phyloP scores from a whole-genome alignment of 2,329 filamentous ascomycete species.

The Dactylellina haptotyla region DNA sequence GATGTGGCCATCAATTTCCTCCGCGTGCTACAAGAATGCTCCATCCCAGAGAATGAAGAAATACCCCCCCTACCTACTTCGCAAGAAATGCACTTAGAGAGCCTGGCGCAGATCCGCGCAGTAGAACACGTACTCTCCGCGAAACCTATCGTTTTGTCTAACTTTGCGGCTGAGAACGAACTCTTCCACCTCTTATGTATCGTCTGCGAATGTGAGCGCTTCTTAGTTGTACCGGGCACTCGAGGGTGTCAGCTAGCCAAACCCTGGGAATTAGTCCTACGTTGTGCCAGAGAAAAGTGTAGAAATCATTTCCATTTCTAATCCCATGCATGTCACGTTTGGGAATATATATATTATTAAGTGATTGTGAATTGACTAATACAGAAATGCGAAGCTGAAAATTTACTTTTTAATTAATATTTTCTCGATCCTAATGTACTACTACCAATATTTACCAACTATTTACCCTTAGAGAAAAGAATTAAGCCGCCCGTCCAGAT shows the following conservation, averaged over 20 bases:
- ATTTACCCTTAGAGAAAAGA: no score
- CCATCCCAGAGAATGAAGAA: background rate
- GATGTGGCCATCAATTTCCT: background rate
- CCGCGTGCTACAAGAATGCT: background rate
- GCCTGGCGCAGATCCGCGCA: background rate
- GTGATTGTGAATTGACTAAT: background rate
- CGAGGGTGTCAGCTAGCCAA: background rate
- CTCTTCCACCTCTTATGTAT: background rate
- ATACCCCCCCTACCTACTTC: background rate
- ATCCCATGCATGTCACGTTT: background rate
- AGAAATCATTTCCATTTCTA: slow-evolving; percentile 34
- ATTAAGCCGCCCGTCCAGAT: background rate
- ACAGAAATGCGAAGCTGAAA: no score
- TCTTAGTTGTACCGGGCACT: background rate
- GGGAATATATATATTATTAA: background rate
- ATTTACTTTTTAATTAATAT: no score
- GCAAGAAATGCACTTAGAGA: background rate
- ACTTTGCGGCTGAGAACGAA: background rate
- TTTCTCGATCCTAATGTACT: no score
- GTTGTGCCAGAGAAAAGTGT: slow-evolving; percentile 7
- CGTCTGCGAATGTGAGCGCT: background rate
- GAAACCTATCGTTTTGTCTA: background rate
- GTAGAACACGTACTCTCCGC: background rate
- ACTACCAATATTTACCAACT: no score
- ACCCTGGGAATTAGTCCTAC: background rate